Evolutionary conservation across 2,329 filamentous ascomycete species (phyloP), one percentile per base, ranked within the genome.

Genomic region (Fusarium multiceps): DNA sequence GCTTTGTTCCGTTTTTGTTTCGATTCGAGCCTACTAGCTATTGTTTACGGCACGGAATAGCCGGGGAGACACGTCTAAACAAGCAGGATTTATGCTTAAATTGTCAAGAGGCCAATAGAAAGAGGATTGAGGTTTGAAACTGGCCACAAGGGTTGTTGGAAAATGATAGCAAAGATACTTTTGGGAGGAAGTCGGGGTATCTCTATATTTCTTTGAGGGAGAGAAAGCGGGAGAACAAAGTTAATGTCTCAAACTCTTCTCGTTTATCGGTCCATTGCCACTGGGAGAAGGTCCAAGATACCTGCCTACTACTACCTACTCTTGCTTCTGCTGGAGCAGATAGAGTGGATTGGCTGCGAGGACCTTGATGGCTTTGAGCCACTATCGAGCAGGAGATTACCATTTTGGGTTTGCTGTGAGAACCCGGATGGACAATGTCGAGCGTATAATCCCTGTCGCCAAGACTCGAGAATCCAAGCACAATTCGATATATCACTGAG

Each of bases 351-450:
- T 62, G 34, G 65, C 63, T 47, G 61, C 66, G 74, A 75, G 72
- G 65, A 73, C 55, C 68, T 60, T 55, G 61, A 69, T 55, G 67
- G 47, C 20, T 40, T 56, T 23, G 34, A 55, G 55, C 60, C 60
- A 63, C 60, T 54, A 54, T 51, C 10, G 30, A 66, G 68, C 50
- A 57, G 65, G 53, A 59, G 25, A 57, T 60, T 72, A 41, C 69
- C 69, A 51, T 53, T 59, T 54, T 72, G 58, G 55, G 63, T 28
- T 50, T 48, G 37, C 51, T 42, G 37, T 56, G 69, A 72, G 69
- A 61, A 71, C 69, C 69, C 70, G 70, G 69, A 71, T 71, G 58
- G 69, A 63, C 58, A 72, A 50, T 32, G 41, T 59, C 27, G 53
- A 59, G 60, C 23, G 27, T 23, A 37, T 21, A 16, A 72, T 43